Evolutionary conservation across 1,284 basidiomycete genomes (phyloP).

Genomic region (Fomitiporia mediterranea): DNA sequence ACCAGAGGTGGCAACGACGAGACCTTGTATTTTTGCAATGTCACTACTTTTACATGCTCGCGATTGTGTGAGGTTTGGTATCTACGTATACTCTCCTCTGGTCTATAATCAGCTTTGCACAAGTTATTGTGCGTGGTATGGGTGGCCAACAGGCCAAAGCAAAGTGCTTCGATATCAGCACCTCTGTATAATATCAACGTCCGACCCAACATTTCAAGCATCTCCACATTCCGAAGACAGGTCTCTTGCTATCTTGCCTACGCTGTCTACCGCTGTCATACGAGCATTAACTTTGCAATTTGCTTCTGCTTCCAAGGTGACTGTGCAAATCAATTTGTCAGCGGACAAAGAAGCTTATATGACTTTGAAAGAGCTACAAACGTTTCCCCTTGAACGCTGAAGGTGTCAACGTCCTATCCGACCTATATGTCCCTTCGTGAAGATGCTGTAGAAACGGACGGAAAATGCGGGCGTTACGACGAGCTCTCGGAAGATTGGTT

Average conservation of each 20-base stretch:
- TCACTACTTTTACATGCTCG: no score
- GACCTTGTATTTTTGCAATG: no score
- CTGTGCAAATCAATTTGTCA: not conserved
- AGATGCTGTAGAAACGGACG: not conserved
- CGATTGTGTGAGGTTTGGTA: no score
- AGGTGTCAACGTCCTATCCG: not conserved
- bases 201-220: no score
- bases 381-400: not conserved
- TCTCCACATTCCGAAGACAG: no score
- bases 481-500: not conserved
- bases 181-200: no score
- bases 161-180: no score
- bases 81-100: no score
- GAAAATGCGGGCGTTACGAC: not conserved
- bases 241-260: not conserved
- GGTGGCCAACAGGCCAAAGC: no score
- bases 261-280: not conserved
- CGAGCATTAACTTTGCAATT: not conserved
- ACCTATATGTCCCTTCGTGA: not conserved
- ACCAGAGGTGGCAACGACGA: no score
- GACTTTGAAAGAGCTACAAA: not conserved
- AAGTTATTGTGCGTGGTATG: no score
- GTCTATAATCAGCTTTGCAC: no score
- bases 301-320: not conserved
- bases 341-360: conserved; percentile 1